These are phyloP conservation scores for Gonapodya sp. DNA, from an alignment of 192 early-diverging fungal species.

Conservation along the genomic window DNA sequence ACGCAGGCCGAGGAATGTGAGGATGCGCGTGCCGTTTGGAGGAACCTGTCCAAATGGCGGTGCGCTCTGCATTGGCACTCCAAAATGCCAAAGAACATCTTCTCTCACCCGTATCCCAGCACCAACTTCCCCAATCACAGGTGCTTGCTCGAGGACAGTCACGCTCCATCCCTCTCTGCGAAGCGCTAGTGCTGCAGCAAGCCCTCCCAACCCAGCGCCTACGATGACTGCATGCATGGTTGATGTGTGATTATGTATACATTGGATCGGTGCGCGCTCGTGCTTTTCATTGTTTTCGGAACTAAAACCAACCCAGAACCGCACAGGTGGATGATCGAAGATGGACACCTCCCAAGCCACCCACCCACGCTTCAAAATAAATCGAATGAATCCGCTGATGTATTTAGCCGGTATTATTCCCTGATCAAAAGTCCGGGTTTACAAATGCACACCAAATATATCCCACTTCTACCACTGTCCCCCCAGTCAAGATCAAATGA, in stretches of 20 bases:
- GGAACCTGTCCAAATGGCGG: no score
- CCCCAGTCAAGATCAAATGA: no score
- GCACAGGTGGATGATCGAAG: no score
- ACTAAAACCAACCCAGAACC: not conserved
- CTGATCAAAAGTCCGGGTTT: no score
- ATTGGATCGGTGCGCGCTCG: not conserved
- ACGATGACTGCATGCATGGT: not conserved
- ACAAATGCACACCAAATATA: no score
- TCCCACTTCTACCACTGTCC: no score
- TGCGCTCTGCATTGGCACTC: no score
- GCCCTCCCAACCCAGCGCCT: not conserved
- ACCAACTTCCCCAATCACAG: not conserved
- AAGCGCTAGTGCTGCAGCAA: not conserved
- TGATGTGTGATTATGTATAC: not conserved
- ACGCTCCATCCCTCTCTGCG: not conserved
- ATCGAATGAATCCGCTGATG: no score
- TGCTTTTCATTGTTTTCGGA: not conserved
- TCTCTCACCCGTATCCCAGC: constrained; percentile 4
- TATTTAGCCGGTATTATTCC: no score
- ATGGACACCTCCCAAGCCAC: no score
- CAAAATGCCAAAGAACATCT: no score
- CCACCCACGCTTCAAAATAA: no score
- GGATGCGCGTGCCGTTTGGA: not conserved
- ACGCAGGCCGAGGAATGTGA: not conserved
- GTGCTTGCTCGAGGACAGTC: not conserved